These are phyloP conservation scores for Fusarium bactridioides DNA, from an alignment of 2,329 filamentous ascomycete species.

Conservation along the genomic window DNA sequence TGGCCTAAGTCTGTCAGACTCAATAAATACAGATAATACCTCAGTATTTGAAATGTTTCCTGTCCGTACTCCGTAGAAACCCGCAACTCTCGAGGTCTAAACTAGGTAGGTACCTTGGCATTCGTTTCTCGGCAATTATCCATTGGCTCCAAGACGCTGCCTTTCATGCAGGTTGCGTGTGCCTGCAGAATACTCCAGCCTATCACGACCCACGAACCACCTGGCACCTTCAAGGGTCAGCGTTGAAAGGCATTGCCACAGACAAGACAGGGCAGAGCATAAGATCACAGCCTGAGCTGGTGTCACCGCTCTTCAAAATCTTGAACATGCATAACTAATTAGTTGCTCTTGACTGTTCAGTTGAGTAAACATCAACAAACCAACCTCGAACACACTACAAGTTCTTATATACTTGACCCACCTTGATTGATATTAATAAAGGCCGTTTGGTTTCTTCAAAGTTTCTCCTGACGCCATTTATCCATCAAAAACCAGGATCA, in stretches of 20 bases:
- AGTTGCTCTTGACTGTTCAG: neutral
- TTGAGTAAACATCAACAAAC: constrained; percentile 31
- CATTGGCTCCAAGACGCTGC: neutral
- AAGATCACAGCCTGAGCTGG: constrained; percentile 18
- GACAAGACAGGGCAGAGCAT: neutral
- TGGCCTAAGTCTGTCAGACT: neutral
- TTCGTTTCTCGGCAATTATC: neutral
- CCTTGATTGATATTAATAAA: neutral
- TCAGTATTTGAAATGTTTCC: neutral
- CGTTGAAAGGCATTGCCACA: constrained; percentile 6
- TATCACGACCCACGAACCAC: constrained; percentile 4
- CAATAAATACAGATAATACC: neutral
- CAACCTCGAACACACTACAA: constrained; percentile 13
- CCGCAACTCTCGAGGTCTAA: neutral
- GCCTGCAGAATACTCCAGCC: constrained; percentile 20
- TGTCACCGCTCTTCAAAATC: constrained; percentile 3
- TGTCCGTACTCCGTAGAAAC: neutral
- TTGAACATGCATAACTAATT: neutral
- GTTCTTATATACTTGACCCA: constrained; percentile 10
- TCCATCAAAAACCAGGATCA: constrained; percentile 7
- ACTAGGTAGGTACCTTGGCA: neutral
- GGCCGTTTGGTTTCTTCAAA: neutral
- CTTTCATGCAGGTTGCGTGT: constrained; percentile 12
- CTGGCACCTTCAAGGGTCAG: constrained; percentile 6
- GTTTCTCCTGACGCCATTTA: neutral